A percentile compares a stretch with the other conserved stretches of the same genome.
Conservation (phyloP, 1,284 basidiomycete genomes). For the Ustanciosporium gigantosporum region DNA sequence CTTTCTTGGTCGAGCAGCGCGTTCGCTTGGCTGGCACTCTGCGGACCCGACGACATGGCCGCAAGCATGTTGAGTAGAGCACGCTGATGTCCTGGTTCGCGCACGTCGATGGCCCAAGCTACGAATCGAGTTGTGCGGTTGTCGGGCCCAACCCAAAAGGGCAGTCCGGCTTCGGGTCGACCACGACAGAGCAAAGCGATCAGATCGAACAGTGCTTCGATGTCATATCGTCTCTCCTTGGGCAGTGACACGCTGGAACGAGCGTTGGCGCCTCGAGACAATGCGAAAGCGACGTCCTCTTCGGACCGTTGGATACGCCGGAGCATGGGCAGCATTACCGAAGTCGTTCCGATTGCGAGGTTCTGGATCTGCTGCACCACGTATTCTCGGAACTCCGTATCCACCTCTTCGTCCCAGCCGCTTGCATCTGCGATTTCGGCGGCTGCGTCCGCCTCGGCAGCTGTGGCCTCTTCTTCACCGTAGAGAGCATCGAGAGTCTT, state of each 20-base stretch:
- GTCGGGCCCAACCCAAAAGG: conserved; percentile 58
- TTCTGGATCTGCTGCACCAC: conserved; percentile 55
- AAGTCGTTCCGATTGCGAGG: conserved; percentile 40
- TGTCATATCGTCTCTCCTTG: conserved; percentile 53
- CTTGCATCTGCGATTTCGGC: conserved; percentile 44
- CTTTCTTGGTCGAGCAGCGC: conserved; percentile 49
- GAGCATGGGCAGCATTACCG: conserved; percentile 51
- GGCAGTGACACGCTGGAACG: conserved; percentile 43
- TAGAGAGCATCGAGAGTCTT: conserved; percentile 51
- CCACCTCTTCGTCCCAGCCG: conserved; percentile 61
- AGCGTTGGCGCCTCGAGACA: conserved; percentile 19
- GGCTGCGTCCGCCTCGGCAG: conserved; percentile 39
- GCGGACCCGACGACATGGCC: conserved; percentile 51
- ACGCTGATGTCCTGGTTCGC: conserved; percentile 56
- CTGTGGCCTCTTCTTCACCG: conserved; percentile 67
- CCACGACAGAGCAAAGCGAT: conserved; percentile 52
- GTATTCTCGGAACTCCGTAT: conserved; percentile 54
- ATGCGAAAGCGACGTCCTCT: conserved; percentile 56
- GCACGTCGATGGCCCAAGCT: conserved; percentile 58
- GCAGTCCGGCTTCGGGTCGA: conserved; percentile 49
- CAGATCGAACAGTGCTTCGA: conserved; percentile 58
- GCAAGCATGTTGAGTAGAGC: conserved; percentile 58
- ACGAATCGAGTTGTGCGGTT: conserved; percentile 63
- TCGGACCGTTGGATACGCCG: conserved; percentile 58
- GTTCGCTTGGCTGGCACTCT: conserved; percentile 55